These are phyloP conservation scores for Sindora glabra DNA, from an alignment of 306 rosid genomes.

Conservation along the genomic window DNA sequence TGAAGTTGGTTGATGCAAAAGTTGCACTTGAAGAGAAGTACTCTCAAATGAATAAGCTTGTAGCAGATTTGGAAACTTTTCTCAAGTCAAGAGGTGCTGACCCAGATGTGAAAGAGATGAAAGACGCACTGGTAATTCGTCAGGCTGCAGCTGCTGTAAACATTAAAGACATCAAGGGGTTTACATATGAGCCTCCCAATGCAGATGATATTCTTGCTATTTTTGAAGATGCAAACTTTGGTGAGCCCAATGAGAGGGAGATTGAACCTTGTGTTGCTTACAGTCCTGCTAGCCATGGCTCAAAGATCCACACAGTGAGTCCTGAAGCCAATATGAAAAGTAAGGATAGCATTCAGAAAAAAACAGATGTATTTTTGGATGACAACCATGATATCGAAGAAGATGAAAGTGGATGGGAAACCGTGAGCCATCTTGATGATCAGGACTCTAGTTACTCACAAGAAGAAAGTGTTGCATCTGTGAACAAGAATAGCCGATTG, in stretches of 20 bases:
- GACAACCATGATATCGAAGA: conserved; percentile 62
- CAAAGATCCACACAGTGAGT: conserved; percentile 62
- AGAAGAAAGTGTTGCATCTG: conserved; percentile 59
- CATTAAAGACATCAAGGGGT: conserved; percentile 60
- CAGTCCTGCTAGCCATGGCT: conserved; percentile 59
- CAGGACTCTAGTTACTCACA: conserved; percentile 81
- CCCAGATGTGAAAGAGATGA: conserved; percentile 54
- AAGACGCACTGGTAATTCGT: conserved; percentile 51
- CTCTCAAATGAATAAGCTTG: conserved; percentile 78
- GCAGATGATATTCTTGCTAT: conserved; percentile 73
- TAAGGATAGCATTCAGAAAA: conserved; percentile 41
- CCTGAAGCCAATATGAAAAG: conserved; percentile 45
- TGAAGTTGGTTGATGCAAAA: conserved; percentile 90
- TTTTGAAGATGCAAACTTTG: conserved; percentile 55
- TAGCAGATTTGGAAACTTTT: conserved; percentile 54
- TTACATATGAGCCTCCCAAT: conserved; percentile 63
- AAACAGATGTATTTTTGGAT: conserved; percentile 31
- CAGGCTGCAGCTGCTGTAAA: conserved; percentile 54
- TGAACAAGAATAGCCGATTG: conserved; percentile 46
- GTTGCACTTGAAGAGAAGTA: conserved; percentile 83
- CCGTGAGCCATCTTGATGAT: conserved; percentile 81
- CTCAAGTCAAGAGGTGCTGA: conserved; percentile 34
- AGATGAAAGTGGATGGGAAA: conserved; percentile 99
- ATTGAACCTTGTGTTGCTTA: conserved; percentile 53
- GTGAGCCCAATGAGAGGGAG: conserved; percentile 63